These are phyloP conservation scores for Kurtzmaniella natalensis DNA, from an alignment of 1,139 yeast genomes.

Conservation along the genomic window DNA sequence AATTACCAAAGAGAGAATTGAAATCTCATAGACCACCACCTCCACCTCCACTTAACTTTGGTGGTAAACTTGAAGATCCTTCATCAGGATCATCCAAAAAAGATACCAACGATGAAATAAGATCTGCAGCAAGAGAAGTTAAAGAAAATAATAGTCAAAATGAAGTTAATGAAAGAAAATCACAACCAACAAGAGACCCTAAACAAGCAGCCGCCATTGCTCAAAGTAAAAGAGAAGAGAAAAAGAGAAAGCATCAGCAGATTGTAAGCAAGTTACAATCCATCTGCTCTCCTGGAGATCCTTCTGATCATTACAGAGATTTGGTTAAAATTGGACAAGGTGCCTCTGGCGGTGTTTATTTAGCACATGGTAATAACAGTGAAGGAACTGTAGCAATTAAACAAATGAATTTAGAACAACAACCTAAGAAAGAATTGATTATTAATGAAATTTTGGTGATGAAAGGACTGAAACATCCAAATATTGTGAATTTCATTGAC, in stretches of 20 bases:
- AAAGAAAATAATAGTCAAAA: neutral
- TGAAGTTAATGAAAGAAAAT: slow-evolving; percentile 8
- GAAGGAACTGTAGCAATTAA: slow-evolving; percentile 82
- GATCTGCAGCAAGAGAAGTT: slow-evolving; percentile 3
- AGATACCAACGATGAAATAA: slow-evolving; percentile 10
- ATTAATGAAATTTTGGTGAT: slow-evolving; percentile 90
- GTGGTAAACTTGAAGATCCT: slow-evolving; percentile 4
- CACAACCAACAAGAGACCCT: slow-evolving; percentile 47
- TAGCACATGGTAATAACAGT: slow-evolving; percentile 67
- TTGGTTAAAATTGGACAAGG: slow-evolving; percentile 92
- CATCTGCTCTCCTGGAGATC: slow-evolving; percentile 86
- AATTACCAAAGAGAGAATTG: slow-evolving; percentile 19
- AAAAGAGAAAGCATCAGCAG: slow-evolving; percentile 63
- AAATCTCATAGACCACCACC: slow-evolving; percentile 29
- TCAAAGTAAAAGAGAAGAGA: slow-evolving; percentile 73
- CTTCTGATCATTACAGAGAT: slow-evolving; percentile 65
- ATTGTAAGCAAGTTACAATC: slow-evolving; percentile 65
- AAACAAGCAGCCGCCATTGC: slow-evolving; percentile 54
- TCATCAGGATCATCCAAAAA: slow-evolving; percentile 10
- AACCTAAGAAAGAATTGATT: slow-evolving; percentile 92
- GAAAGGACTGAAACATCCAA: slow-evolving; percentile 87
- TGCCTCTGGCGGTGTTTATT: slow-evolving; percentile 95
- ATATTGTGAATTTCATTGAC: slow-evolving; percentile 88
- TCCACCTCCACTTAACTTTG: slow-evolving; percentile 14
- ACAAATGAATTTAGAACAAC: slow-evolving; percentile 89